Evolutionary conservation across 2,329 filamentous ascomycete genomes (phyloP).

Genomic region (Ceratocystiopsis minuta): DNA sequence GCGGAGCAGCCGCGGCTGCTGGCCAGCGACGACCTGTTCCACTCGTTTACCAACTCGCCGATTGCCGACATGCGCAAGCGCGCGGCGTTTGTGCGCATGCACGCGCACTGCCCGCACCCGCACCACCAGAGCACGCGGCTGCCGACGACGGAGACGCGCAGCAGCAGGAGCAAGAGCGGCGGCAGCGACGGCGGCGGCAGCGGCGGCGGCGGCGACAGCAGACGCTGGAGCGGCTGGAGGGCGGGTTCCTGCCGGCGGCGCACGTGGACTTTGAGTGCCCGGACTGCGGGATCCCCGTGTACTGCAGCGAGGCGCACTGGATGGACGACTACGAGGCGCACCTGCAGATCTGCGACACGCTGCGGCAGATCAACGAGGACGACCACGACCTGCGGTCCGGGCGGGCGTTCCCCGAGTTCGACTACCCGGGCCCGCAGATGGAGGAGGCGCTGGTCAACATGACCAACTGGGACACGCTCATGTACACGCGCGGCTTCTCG

Average conservation of each 20-base stretch:
- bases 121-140: constrained; percentile 58
- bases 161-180: too few species aligned
- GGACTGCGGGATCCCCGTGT: constrained; percentile 85
- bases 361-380: constrained; percentile 91
- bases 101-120: constrained; percentile 85
- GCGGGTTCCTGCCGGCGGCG: constrained; percentile 40
- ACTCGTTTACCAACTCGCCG: constrained; percentile 77
- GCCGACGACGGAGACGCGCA: constrained; percentile 14
- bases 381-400: constrained; percentile 89
- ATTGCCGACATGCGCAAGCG: constrained; percentile 73
- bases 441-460: constrained; percentile 91
- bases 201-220: not conserved
- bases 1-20: constrained; percentile 22
- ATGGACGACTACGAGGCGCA: constrained; percentile 89
- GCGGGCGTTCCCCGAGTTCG: constrained; percentile 81
- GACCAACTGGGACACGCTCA: constrained; percentile 95
- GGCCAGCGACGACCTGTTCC: constrained; percentile 70
- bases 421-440: constrained; percentile 75
- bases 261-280: constrained; percentile 91
- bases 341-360: constrained; percentile 75
- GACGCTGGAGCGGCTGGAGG: constrained; percentile 17
- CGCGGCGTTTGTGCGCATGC: constrained; percentile 79
- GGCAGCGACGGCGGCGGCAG: not conserved
- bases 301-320: constrained; percentile 90
- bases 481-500: constrained; percentile 81